Evolutionary conservation across 495 filamentous ascomycete genomes (phyloP).

Genomic region (Aspergillus olivimuriae): DNA sequence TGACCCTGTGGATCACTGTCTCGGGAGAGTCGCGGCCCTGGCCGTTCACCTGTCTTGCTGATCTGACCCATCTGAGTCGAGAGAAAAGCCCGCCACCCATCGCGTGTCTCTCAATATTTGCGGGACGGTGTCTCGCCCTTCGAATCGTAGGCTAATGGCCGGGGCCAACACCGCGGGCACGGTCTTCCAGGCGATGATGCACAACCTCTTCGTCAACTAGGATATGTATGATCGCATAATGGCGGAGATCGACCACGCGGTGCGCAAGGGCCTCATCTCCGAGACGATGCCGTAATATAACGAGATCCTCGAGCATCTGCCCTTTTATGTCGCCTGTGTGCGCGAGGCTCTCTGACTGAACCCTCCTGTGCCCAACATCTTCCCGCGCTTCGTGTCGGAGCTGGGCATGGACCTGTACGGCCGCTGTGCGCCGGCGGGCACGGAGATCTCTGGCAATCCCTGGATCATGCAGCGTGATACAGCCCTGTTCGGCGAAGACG

Average conservation of each 20-base stretch:
- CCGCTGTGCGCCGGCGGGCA: constrained; percentile 48
- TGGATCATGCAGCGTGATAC: constrained; percentile 47
- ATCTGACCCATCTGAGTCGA: too few relatives aligned
- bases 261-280: constrained; percentile 31
- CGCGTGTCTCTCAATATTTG: too few relatives aligned
- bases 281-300: constrained; percentile 30
- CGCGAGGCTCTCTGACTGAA: constrained; percentile 50
- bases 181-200: constrained; percentile 47
- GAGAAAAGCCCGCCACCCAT: too few relatives aligned
- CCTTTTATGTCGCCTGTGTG: constrained; percentile 44
- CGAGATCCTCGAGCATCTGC: constrained; percentile 38
- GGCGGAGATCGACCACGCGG: constrained; percentile 48
- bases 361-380: constrained; percentile 43
- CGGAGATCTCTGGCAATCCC: constrained; percentile 50
- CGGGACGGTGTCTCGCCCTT: too few relatives aligned
- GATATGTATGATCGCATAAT: constrained; percentile 46
- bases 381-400: constrained; percentile 41
- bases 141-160: constrained; percentile 51
- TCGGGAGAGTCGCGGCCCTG: too few relatives aligned
- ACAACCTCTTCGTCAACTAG: constrained; percentile 44
- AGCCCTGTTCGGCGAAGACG: constrained; percentile 45
- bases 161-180: constrained; percentile 61
- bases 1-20: too few relatives aligned
- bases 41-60: too few relatives aligned
- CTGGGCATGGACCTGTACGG: constrained; percentile 50